Evolutionary conservation across 768 basidiomycete species (phyloP), one percentile per base, ranked within the genome.

Genomic region (Crepidotus variabilis): DNA sequence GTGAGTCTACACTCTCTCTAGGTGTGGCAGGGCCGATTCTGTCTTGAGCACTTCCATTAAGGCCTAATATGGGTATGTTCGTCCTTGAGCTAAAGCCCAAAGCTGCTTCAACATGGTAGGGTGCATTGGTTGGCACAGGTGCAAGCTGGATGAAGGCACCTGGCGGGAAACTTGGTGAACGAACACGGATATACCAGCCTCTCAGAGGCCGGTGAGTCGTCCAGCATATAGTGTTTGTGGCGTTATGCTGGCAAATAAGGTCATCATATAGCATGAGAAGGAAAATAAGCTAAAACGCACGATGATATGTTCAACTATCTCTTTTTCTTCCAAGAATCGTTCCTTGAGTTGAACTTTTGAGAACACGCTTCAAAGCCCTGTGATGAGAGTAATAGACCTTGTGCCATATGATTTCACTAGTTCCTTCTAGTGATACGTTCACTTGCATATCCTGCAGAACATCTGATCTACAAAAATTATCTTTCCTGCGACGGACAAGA

Each of bases 161-260:
- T 11, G 82, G 85, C 0, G 88, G 86, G 60, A 91, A 92, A 3
- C 76, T 63, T 0, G 91, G 90, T 1, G 88, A 74, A 34, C 87
- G 81, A 22, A 93, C 72, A 43, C 87, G 87, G 57, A 93, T 84
- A 69, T 92, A 93, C 91, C 91, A 93, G 47, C 91, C 91, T 24
- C 87, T 82, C 56, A 84, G 83, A 0, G 91, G 91, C 5, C 85
- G 82, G 66, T 92, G 91, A 23, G 92, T 83, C 9, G 82, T 82
- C 91, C 91, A 93, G 54, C 80, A 78, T 1, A 90, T 67, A 0
- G 79, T 78, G 21, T 80, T 82, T 3, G 81, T 84, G n/a, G 81
- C 77, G 39, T 87, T 87, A 56, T 92, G 87, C 88, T 61, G 46
- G 20, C 22, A 14, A 2, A 21, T 33, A n/a, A 39, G 2, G 47